Conservation (phyloP, 73 alveolate species). For the Tetrahymena thermophila region DNA sequence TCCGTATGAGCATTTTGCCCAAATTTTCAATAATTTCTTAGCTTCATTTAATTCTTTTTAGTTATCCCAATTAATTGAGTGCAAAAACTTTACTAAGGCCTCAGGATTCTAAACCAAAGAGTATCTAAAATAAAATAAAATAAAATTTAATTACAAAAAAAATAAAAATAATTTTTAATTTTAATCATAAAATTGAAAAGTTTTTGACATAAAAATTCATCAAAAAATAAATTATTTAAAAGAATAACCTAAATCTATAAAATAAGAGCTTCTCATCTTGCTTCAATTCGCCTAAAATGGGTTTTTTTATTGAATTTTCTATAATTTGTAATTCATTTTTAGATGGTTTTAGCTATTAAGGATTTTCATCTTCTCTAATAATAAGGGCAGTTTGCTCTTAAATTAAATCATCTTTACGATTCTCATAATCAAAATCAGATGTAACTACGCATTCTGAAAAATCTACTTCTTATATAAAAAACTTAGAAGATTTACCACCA, state of each 20-base stretch:
- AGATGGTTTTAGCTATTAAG: conserved; percentile 13
- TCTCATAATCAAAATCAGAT: conserved; percentile 29
- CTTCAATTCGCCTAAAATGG: conserved; percentile 29
- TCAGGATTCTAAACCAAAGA: conserved; percentile 74
- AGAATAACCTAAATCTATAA: background rate
- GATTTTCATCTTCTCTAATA: conserved; percentile 35
- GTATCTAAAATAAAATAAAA: conserved; percentile 58
- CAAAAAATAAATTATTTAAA: no score
- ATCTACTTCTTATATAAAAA: conserved; percentile 9
- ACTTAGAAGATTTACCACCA: background rate
- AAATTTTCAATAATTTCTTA: conserved; percentile 64
- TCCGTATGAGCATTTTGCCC: conserved; percentile 89
- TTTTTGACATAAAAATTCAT: no score
- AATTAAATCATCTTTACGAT: conserved; percentile 12
- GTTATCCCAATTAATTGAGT: conserved; percentile 90
- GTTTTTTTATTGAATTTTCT: conserved; percentile 6
- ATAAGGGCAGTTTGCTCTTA: conserved; percentile 7
- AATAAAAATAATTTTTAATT: no score
- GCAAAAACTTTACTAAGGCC: conserved; percentile 83
- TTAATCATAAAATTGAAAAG: no score
- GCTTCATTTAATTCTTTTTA: conserved; percentile 87
- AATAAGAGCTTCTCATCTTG: conserved; percentile 23
- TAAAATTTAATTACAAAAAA: no score
- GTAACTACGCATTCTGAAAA: conserved; percentile 7
- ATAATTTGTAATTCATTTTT: conserved; percentile 13